Percentiles rank a stretch among this genome's conserved stretches.
phyloP scores from a whole-genome alignment of 2,329 filamentous ascomycete genomes.

The Stemphylium lycopersici region DNA sequence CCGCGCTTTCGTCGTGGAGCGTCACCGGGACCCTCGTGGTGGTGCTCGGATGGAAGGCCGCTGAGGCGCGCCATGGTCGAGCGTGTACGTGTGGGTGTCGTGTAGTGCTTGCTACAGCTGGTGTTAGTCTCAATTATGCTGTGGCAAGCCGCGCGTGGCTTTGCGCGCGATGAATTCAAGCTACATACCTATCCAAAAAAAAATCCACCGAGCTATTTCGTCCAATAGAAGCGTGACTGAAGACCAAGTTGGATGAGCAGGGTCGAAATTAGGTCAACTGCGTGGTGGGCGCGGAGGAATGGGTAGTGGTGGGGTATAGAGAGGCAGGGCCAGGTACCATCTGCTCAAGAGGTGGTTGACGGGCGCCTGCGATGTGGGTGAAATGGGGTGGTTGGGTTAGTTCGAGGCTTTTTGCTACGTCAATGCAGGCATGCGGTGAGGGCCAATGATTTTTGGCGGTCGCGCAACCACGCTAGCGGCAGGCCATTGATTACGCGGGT shows the following conservation, averaged over 20 bases:
- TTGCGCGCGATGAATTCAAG: neutral
- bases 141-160: neutral
- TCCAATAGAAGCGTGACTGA: slow-evolving; percentile 14
- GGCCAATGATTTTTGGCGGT: slow-evolving; percentile 15
- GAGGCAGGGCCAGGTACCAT: slow-evolving; percentile 6
- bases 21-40: slow-evolving; percentile 44
- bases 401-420: slow-evolving; percentile 18
- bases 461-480: slow-evolving; percentile 7
- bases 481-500: slow-evolving; percentile 11
- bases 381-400: slow-evolving; percentile 16
- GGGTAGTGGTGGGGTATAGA: slow-evolving; percentile 6
- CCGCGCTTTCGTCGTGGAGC: slow-evolving; percentile 40
- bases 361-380: slow-evolving; percentile 6
- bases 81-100: neutral
- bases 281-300: neutral
- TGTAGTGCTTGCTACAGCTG: neutral
- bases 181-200: slow-evolving; percentile 14
- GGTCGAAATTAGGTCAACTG: neutral
- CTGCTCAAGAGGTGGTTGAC: slow-evolving; percentile 3
- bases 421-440: slow-evolving; percentile 9
- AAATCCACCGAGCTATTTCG: slow-evolving; percentile 12
- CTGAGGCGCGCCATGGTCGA: slow-evolving; percentile 43
- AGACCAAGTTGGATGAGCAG: neutral
- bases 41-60: slow-evolving; percentile 45
- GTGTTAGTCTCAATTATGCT: neutral